Conservation (phyloP, 345 rosid genomes). For the Gynandropsis gynandra region DNA sequence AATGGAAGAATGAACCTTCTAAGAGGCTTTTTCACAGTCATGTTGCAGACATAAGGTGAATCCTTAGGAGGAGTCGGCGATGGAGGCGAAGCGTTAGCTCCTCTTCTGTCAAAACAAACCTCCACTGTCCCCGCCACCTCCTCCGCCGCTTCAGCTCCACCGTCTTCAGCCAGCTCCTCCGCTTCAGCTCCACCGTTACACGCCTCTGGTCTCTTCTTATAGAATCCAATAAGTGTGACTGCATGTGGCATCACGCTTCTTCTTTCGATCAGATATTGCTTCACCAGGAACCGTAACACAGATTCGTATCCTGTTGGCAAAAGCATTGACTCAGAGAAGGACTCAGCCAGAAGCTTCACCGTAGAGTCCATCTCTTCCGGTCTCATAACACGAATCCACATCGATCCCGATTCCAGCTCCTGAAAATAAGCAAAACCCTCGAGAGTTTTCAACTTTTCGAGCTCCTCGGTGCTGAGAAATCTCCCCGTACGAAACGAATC, state of each 20-base stretch:
- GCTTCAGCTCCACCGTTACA: slow-evolving; percentile 26
- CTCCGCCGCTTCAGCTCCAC: slow-evolving; percentile 28
- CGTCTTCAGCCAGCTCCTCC: slow-evolving; percentile 58
- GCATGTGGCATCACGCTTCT: slow-evolving; percentile 67
- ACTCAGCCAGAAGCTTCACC: slow-evolving; percentile 60
- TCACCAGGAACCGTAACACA: slow-evolving; percentile 64
- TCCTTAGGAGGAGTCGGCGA: slow-evolving; percentile 71
- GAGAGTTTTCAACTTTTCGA: slow-evolving; percentile 52
- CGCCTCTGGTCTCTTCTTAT: slow-evolving; percentile 28
- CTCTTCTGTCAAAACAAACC: slow-evolving; percentile 65
- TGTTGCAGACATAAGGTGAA: slow-evolving; percentile 78
- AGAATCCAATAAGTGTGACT: slow-evolving; percentile 70
- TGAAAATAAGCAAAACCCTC: slow-evolving; percentile 51
- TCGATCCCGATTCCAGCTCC: slow-evolving; percentile 49
- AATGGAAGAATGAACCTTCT: slow-evolving; percentile 38
- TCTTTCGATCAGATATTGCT: slow-evolving; percentile 79
- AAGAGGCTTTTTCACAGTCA: slow-evolving; percentile 68
- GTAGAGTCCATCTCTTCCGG: slow-evolving; percentile 63
- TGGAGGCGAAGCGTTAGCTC: slow-evolving; percentile 70
- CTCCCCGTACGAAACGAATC: slow-evolving; percentile 48
- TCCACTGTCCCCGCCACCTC: slow-evolving; percentile 88
- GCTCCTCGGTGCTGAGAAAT: slow-evolving; percentile 66
- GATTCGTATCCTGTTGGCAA: slow-evolving; percentile 54
- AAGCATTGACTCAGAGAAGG: slow-evolving; percentile 81
- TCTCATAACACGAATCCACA: slow-evolving; percentile 72